A percentile compares a stretch with the other conserved stretches of the same genome.
phyloP scores from a whole-genome alignment of 2,329 filamentous ascomycete genomes.

The Pseudogymnoascus sp. region DNA sequence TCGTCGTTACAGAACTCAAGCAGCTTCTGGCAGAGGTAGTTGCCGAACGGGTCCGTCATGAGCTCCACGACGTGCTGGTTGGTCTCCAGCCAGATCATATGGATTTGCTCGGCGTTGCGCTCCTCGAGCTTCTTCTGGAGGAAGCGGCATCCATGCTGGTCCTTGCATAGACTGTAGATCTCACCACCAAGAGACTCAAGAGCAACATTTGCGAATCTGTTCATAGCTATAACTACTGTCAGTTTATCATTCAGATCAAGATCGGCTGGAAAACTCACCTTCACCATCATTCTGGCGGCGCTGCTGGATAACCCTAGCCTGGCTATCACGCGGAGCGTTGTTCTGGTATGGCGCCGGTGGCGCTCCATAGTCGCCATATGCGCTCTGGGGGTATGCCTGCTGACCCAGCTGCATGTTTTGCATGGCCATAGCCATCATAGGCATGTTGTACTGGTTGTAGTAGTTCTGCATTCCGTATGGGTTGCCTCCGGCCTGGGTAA shows the following conservation, averaged over 20 bases:
- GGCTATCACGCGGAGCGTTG: constrained; percentile 60
- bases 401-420: constrained; percentile 53
- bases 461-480: constrained; percentile 26
- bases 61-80: constrained; percentile 90
- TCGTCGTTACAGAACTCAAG: constrained; percentile 93
- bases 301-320: constrained; percentile 67
- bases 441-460: constrained; percentile 38
- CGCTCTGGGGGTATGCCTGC: constrained; percentile 48
- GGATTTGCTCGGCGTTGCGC: constrained; percentile 70
- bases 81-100: constrained; percentile 91
- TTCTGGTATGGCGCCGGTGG: constrained; percentile 27
- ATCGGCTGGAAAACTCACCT: constrained; percentile 39
- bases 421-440: constrained; percentile 61
- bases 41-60: constrained; percentile 98
- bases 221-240: constrained; percentile 46
- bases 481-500: constrained; percentile 21
- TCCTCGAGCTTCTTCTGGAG: constrained; percentile 97
- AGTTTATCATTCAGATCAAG: constrained; percentile 12
- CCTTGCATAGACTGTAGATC: constrained; percentile 88
- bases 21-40: constrained; percentile 98
- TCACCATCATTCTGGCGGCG: constrained; percentile 68
- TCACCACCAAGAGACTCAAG: constrained; percentile 74
- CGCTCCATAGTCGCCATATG: constrained; percentile 36
- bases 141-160: constrained; percentile 95
- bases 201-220: constrained; percentile 74